Evolutionary conservation across 768 basidiomycete species (phyloP).

Genomic region (Tulasnella sp.): DNA sequence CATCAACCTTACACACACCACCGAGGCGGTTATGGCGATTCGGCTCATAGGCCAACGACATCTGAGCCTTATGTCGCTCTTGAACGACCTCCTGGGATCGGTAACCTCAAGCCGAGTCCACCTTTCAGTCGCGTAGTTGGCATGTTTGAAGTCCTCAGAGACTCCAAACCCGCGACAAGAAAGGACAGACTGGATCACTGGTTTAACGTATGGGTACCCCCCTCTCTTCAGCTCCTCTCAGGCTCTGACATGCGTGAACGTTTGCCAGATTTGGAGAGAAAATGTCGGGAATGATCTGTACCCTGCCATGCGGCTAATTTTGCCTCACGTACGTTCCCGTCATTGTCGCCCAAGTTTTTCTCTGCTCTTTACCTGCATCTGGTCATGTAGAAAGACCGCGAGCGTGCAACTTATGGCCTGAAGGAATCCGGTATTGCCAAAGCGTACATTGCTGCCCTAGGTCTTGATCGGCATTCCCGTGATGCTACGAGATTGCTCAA

Average conservation of each 20-base stretch:
- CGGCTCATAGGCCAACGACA: not conserved
- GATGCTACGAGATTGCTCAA: conserved; percentile 76
- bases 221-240: conserved; percentile 11
- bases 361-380: not conserved
- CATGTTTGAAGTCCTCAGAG: conserved; percentile 15
- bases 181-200: conserved; percentile 36
- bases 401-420: conserved; percentile 84
- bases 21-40: not conserved
- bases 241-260: conserved; percentile 19
- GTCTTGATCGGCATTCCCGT: conserved; percentile 67
- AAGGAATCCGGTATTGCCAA: conserved; percentile 95
- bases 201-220: conserved; percentile 55
- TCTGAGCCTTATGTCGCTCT: not conserved
- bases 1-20: not conserved
- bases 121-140: conserved; percentile 6
- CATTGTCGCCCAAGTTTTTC: not conserved
- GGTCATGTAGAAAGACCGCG: conserved; percentile 72
- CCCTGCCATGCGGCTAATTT: conserved; percentile 77
- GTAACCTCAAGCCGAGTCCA: conserved; percentile 16
- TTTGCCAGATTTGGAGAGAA: conserved; percentile 67
- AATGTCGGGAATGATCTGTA: conserved; percentile 83
- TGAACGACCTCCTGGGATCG: conserved; percentile 6
- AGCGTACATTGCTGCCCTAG: conserved; percentile 83
- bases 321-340: conserved; percentile 63
- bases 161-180: conserved; percentile 15